phyloP scores from a whole-genome alignment of 129 eudicot genomes.

The Tanacetum coccineum region DNA sequence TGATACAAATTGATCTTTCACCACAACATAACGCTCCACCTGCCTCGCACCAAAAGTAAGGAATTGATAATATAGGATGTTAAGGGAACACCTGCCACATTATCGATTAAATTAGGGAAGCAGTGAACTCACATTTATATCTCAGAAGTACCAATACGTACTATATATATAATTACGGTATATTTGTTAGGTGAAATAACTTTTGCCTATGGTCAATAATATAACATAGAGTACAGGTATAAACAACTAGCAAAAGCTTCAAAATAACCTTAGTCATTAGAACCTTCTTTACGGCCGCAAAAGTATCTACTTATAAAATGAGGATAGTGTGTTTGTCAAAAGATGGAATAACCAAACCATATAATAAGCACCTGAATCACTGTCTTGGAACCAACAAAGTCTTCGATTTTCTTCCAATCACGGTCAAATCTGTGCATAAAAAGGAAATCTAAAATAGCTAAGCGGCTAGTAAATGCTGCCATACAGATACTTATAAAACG shows the following conservation, averaged over 20 bases:
- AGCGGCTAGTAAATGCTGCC: slow-evolving; percentile 8
- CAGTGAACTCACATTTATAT: too few relatives aligned
- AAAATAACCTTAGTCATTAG: neutral
- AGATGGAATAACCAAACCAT: slow-evolving; percentile 2
- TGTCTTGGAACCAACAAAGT: slow-evolving; percentile 94
- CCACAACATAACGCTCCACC: too few relatives aligned
- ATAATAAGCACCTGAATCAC: slow-evolving; percentile 80
- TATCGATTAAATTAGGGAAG: too few relatives aligned
- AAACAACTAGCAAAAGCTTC: neutral
- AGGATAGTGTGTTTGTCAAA: neutral
- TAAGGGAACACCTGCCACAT: too few relatives aligned
- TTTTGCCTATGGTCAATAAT: too few relatives aligned
- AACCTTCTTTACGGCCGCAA: neutral
- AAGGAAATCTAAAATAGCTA: slow-evolving; percentile 1
- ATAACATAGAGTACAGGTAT: too few relatives aligned
- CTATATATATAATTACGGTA: too few relatives aligned
- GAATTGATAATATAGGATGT: too few relatives aligned
- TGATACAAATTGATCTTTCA: too few relatives aligned
- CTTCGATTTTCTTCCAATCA: slow-evolving; percentile 99
- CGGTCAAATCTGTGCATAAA: slow-evolving; percentile 79
- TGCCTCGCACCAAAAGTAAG: too few relatives aligned
- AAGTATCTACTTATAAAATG: slow-evolving; percentile 2
- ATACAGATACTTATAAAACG: slow-evolving; percentile 6
- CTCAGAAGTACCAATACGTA: too few relatives aligned
- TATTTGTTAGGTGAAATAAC: too few relatives aligned